These are phyloP conservation scores for Golubevia pallescens DNA, from an alignment of 1,284 basidiomycete species.

Conservation along the genomic window DNA sequence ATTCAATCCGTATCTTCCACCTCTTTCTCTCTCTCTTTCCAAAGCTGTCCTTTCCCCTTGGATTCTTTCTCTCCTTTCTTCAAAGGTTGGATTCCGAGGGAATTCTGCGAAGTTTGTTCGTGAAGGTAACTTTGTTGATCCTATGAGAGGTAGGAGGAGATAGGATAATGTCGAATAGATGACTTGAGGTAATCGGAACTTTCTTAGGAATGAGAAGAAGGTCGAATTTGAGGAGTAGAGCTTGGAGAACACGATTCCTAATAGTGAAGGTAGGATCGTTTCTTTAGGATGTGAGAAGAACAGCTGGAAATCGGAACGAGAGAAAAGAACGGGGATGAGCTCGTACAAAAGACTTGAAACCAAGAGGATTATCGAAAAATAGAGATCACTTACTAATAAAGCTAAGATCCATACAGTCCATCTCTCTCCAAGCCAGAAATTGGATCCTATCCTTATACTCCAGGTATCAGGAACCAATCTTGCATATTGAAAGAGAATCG, in stretches of 20 bases:
- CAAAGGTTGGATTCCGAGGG: constrained; percentile 11
- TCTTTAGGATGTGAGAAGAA: constrained; percentile 12
- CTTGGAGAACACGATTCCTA: constrained; percentile 13
- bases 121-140: constrained; percentile 12
- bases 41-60: not conserved
- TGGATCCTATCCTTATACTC: constrained; percentile 5
- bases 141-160: constrained; percentile 12
- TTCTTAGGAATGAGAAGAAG: not conserved
- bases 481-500: constrained; percentile 19
- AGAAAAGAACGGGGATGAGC: not conserved
- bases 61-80: constrained; percentile 15
- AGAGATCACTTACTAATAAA: not conserved
- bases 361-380: not conserved
- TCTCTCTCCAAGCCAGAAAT: not conserved
- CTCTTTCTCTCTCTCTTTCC: not conserved
- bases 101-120: constrained; percentile 19
- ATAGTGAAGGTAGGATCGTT: not conserved
- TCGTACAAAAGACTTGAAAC: not conserved
- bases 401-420: not conserved
- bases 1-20: not conserved
- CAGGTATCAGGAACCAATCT: constrained; percentile 25
- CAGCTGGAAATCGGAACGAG: constrained; percentile 1
- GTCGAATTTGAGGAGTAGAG: constrained; percentile 11
- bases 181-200: constrained; percentile 15
- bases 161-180: constrained; percentile 11